These are phyloP conservation scores for Aspergillus sp. DNA, from an alignment of 2,329 filamentous ascomycete species.

Conservation along the genomic window DNA sequence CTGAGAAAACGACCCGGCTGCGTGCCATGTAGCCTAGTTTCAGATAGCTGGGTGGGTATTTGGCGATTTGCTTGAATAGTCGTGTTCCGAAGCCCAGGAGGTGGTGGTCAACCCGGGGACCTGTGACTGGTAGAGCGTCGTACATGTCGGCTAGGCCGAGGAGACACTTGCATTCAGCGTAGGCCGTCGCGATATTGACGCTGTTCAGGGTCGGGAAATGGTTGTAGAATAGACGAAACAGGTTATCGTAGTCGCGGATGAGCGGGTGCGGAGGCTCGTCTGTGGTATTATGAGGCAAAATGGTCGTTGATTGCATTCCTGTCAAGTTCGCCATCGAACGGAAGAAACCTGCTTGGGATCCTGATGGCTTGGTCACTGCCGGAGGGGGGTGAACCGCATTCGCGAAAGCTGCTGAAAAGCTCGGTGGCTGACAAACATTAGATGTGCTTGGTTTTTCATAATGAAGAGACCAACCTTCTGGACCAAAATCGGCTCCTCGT, in stretches of 20 bases:
- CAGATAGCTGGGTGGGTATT: slow-evolving; percentile 88
- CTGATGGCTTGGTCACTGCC: slow-evolving; percentile 57
- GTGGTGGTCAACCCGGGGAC: slow-evolving; percentile 87
- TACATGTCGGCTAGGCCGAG: slow-evolving; percentile 89
- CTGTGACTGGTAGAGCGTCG: slow-evolving; percentile 80
- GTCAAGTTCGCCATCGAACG: slow-evolving; percentile 78
- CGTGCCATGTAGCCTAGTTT: slow-evolving; percentile 81
- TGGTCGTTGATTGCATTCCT: slow-evolving; percentile 47
- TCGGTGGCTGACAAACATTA: slow-evolving; percentile 22
- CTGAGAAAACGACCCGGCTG: slow-evolving; percentile 74
- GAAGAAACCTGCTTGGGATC: slow-evolving; percentile 65
- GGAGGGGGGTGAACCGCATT: slow-evolving; percentile 40
- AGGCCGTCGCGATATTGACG: slow-evolving; percentile 84
- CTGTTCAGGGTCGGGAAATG: slow-evolving; percentile 74
- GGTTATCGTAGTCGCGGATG: slow-evolving; percentile 87
- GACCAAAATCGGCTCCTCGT: slow-evolving; percentile 80
- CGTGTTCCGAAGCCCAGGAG: slow-evolving; percentile 83
- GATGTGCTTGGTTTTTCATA: slow-evolving; percentile 7
- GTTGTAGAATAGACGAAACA: slow-evolving; percentile 95
- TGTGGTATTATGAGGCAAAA: slow-evolving; percentile 47
- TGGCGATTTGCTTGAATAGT: slow-evolving; percentile 93
- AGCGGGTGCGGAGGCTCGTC: slow-evolving; percentile 62
- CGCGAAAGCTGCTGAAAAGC: slow-evolving; percentile 51
- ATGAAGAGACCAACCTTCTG: slow-evolving; percentile 56
- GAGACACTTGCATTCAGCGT: slow-evolving; percentile 87